phyloP scores from a whole-genome alignment of 768 basidiomycete genomes.

The Lanmaoa rubissima region DNA sequence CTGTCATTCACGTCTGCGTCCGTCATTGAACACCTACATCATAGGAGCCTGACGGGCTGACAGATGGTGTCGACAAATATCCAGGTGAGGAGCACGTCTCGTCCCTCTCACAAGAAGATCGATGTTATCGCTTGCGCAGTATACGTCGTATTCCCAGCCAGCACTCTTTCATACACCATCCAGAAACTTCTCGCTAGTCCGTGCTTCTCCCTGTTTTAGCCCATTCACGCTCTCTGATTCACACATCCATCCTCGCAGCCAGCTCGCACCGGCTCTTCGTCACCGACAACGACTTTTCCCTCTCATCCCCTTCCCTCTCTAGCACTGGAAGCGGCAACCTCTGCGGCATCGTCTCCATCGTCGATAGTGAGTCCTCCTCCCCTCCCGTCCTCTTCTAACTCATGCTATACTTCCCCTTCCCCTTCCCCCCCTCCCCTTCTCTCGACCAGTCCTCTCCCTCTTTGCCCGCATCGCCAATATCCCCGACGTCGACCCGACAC shows the following conservation, averaged over 20 bases:
- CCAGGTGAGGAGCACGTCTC: constrained; percentile 48
- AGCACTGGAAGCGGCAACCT: constrained; percentile 41
- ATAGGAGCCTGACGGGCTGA: constrained; percentile 70
- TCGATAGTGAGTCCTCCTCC: constrained; percentile 58
- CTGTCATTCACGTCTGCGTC: background rate
- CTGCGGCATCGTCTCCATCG: constrained; percentile 77
- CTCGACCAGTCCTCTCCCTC: constrained; percentile 61
- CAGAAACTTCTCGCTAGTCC: constrained; percentile 81
- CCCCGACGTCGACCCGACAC: constrained; percentile 70
- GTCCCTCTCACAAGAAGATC: background rate
- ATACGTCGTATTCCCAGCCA: constrained; percentile 69
- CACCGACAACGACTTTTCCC: constrained; percentile 52
- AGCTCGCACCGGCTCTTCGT: constrained; percentile 80
- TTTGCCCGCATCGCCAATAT: constrained; percentile 77
- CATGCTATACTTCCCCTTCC: background rate
- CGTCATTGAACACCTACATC: constrained; percentile 2
- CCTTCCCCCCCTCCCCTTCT: background rate
- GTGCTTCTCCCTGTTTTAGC: constrained; percentile 25
- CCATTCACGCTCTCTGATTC: constrained; percentile 4
- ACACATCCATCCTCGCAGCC: constrained; percentile 41
- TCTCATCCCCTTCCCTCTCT: constrained; percentile 48
- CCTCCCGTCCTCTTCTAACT: background rate
- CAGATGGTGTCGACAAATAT: constrained; percentile 76
- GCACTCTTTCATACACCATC: constrained; percentile 64
- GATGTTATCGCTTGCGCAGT: constrained; percentile 39